Evolutionary conservation across 169 alveolate genomes (phyloP).

Genomic region (Plasmodium gaboni): DNA sequence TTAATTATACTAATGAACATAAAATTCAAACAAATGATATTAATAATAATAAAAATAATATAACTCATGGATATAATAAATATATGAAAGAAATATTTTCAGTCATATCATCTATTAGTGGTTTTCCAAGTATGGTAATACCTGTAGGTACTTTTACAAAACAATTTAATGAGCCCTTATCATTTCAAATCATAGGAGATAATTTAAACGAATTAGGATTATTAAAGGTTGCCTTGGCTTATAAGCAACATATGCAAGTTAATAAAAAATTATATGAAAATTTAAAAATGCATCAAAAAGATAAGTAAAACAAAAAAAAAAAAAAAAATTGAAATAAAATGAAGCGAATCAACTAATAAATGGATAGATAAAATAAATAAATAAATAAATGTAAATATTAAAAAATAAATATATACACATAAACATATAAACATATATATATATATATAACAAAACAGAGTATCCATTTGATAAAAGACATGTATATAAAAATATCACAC

Average conservation of each 20-base stretch:
- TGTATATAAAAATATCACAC: too few relatives aligned
- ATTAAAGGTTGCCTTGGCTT: slow-evolving; percentile 56
- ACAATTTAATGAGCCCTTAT: slow-evolving; percentile 38
- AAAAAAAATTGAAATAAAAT: not conserved
- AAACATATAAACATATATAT: not conserved
- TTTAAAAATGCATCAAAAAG: slow-evolving; percentile 2
- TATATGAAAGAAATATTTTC: slow-evolving; percentile 66
- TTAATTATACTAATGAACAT: not conserved
- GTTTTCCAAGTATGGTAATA: slow-evolving; percentile 49
- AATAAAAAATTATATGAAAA: slow-evolving; percentile 27
- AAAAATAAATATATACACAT: too few relatives aligned
- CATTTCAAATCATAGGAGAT: slow-evolving; percentile 26
- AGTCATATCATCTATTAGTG: slow-evolving; percentile 42
- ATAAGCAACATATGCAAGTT: slow-evolving; percentile 31
- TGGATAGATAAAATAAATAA: not conserved
- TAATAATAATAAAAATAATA: not conserved
- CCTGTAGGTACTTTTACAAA: slow-evolving; percentile 58
- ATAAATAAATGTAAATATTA: not conserved
- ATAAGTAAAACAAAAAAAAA: not conserved
- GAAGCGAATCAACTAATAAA: not conserved
- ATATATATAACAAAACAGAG: not conserved
- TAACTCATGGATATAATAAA: slow-evolving; percentile 16
- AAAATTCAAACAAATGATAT: not conserved
- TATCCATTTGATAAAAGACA: too few relatives aligned
- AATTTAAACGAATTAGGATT: slow-evolving; percentile 33